Evolutionary conservation across 129 eudicot species (phyloP), one percentile per base, ranked within the genome.

Genomic region (Silybum marianum): DNA sequence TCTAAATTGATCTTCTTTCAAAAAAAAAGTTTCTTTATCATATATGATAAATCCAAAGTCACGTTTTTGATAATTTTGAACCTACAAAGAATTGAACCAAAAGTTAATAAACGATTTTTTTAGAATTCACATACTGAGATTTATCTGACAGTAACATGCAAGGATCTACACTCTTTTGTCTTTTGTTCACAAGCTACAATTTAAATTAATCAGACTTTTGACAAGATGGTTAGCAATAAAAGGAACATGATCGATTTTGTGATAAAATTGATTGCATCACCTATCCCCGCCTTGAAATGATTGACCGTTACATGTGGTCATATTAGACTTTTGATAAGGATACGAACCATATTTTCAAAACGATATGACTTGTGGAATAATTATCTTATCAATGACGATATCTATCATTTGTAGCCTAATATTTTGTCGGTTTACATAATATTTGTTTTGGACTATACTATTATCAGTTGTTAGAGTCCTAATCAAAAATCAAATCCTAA

Each of bases 321-420:
- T 34, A 83, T 71, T 77, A 70, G 82, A 77, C 51, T 22, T 76
- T 46, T 58, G 78, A 74, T 83, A 69, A 70, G 36, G 68, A 76
- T 26, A 60, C 19, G 65, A 25, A 40, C 54, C 22, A 70, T 81
- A 51, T 60, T 34, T 76, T 18, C 38, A 14, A 69, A 48, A 75
- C 3, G 80, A 81, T 65, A 28, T 74, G 14, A 67, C 40, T 68
- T 75, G 60, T 82, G 81, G 19, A 66, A 66, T 54, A 38, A 48
- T 46, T 38, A 69, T 69, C 14, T 0, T 69, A 69, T 69, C 72
- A 19, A 68, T 48, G 76, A 82, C 78, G 23, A 69, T 25, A 67
- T 51, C 44, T 75, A 67, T 82, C 75, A 44, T 82, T 82, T 30
- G 70, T 22, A 70, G 69, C 85, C 71, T 82, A 76, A 76, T 76